Evolutionary conservation across 345 rosid species (phyloP), one percentile per base, ranked within the genome.

Genomic region (Lepidium africanum): DNA sequence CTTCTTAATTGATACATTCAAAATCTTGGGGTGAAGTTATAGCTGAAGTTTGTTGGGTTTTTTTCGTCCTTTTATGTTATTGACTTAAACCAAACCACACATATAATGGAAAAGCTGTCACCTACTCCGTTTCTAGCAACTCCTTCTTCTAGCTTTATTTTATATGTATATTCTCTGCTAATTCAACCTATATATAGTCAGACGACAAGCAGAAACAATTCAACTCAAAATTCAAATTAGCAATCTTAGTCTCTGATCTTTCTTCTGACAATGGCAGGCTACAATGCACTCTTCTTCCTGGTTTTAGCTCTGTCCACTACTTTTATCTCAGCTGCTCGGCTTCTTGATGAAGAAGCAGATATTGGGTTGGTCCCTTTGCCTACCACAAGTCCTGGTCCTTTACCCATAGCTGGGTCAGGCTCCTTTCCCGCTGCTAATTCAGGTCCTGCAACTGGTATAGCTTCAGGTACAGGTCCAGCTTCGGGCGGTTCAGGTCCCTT

Each of bases 71-170:
- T 67, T 30, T 59, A 11, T 74, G 55, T 39, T 53, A 59, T 6
- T 53, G 50, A 38, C 67, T 61, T 48, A 45, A 80, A 70, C 83
- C 73, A 78, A 78, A 59, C 62, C 78, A 76, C 78, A 49, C 51
- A 17, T 4, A 59, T 60, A 54, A 58, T 52, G 74, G 63, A 64
- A 64, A 63, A 14, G 65, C 15, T 46, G 70, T 17, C 52, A 79
- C 76, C 80, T 59, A 66, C 78, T 72, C 70, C 66, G 79, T 68
- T 71, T 75, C 65, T 65, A 68, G 71, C 83, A 66, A 73, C 80
- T 76, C 75, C 81, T 66, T 67, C 67, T 63, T 67, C 67, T 63
- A 35, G 57, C 33, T 39, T 43, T 23, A 7, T 58, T 23, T 16
- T 14, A 5, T 62, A 37, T 73, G 59, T 75, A 70, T 57, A 42